A percentile compares a stretch with the other conserved stretches of the same genome.
Conservation (phyloP, 306 rosid genomes). For the Prunus dulcis region DNA sequence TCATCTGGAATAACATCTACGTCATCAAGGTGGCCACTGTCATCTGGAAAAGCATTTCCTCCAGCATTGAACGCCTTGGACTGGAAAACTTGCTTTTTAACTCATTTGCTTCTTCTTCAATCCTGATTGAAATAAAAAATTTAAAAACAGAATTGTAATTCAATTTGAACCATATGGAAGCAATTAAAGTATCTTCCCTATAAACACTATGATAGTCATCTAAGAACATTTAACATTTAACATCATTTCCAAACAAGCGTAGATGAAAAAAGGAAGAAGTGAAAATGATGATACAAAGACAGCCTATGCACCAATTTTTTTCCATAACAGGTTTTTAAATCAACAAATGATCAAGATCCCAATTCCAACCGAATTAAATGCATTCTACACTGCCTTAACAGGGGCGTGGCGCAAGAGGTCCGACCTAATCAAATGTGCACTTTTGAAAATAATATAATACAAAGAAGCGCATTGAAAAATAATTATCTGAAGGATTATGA, state of each 20-base stretch:
- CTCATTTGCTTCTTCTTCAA: constrained; percentile 86
- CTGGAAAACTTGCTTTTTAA: constrained; percentile 72
- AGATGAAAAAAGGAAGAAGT: not conserved
- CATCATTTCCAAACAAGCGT: not conserved
- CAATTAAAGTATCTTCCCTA: not conserved
- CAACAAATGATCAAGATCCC: not conserved
- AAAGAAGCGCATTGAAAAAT: not conserved
- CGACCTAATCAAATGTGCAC: not conserved
- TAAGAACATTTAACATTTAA: not conserved
- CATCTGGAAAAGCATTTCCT: no score
- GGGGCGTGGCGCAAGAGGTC: not conserved
- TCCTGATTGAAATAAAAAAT: constrained; percentile 32
- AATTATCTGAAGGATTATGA: not conserved
- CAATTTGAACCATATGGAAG: not conserved
- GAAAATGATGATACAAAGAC: not conserved
- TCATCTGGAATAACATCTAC: no score
- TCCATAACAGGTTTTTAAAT: not conserved
- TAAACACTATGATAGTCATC: not conserved
- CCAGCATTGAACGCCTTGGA: constrained; percentile 86
- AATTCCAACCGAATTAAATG: not conserved
- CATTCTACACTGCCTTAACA: not conserved
- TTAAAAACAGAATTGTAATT: not conserved
- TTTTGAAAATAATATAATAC: not conserved
- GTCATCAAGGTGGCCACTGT: no score
- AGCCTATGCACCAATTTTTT: not conserved